Evolutionary conservation across 352 stramenopile species (phyloP), one percentile per base, ranked within the genome.

Genomic region (Phytophthora constricta): DNA sequence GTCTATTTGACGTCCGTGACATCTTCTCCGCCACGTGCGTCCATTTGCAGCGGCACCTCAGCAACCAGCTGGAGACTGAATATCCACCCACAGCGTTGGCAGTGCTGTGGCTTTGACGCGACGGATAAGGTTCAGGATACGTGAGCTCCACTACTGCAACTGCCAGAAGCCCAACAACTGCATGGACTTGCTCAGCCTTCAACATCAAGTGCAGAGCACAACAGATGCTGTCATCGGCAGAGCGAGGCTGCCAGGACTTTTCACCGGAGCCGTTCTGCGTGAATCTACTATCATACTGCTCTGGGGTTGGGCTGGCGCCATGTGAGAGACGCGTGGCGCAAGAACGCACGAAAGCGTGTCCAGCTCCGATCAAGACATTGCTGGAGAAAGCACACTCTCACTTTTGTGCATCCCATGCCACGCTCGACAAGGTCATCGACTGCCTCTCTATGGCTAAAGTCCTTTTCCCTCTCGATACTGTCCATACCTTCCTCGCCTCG

Each of bases 321-420:
- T 41, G 22, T 70, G 31, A 28, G 54, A 64, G 55, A 55, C 43
- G 54, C 26, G 37, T 31, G 33, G 61, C 61, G 46, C 52, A 43
- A 58, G 10, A 5, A 17, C 41, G 41, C 14, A 37, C 31, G 31
- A 37, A 13, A 37, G 13, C 13, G 31, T 22, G 22, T 48, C 41
- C 14, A 25, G 41, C 19, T 37, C 13, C 31, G 13, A 37, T 7
- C 31, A 13, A 13, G 31, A 37, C n/a, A n/a, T n/a, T 37, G 31
- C 31, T 7, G 31, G 31, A 37, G n/a, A n/a, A n/a, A n/a, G n/a
- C n/a, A n/a, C n/a, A n/a, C n/a, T n/a, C n/a, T n/a, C n/a, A n/a
- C n/a, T n/a, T n/a, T n/a, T n/a, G n/a, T n/a, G n/a, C n/a, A n/a
- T n/a, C n/a, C n/a, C n/a, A n/a, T n/a, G 13, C 31, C 31, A 13